phyloP scores from a whole-genome alignment of 108 stramenopile species.

The Seminavis robusta region DNA sequence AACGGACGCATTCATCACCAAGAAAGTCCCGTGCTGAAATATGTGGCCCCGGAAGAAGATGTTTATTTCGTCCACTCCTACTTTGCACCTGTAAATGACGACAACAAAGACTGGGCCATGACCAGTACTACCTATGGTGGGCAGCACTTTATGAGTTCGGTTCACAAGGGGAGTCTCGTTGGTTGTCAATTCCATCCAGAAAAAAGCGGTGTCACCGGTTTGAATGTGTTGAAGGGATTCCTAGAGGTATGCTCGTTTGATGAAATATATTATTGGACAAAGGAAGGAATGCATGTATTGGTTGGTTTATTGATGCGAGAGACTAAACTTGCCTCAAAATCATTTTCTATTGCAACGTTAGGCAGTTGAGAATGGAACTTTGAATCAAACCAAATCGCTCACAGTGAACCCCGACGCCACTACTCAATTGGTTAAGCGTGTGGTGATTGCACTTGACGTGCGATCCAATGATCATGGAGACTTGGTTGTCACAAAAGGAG shows the following conservation, averaged over 20 bases:
- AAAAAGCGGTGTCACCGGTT: slow-evolving; percentile 90
- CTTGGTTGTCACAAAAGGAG: slow-evolving; percentile 98
- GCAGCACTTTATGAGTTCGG: slow-evolving; percentile 77
- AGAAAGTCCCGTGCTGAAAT: slow-evolving; percentile 63
- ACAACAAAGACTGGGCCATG: slow-evolving; percentile 85
- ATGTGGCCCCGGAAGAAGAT: slow-evolving; percentile 43
- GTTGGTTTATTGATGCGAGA: not conserved
- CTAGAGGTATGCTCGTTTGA: slow-evolving; percentile 52
- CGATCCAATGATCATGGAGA: slow-evolving; percentile 95
- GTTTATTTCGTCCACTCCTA: slow-evolving; percentile 98
- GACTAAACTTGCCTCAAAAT: not conserved
- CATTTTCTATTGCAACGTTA: slow-evolving; percentile 10
- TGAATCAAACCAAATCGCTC: slow-evolving; percentile 49
- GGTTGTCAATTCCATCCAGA: slow-evolving; percentile 99
- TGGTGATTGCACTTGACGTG: slow-evolving; percentile 96
- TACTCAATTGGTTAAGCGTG: slow-evolving; percentile 79
- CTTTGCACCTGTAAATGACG: slow-evolving; percentile 75
- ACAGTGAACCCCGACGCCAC: slow-evolving; percentile 32
- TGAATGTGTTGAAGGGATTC: slow-evolving; percentile 85
- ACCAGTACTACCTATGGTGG: slow-evolving; percentile 87
- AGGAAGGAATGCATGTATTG: not conserved
- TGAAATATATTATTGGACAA: not conserved
- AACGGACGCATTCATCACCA: slow-evolving; percentile 88
- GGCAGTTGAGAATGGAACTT: slow-evolving; percentile 76
- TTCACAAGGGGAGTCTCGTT: slow-evolving; percentile 88